Conservation (phyloP, 1,284 basidiomycete genomes). For the Ganoderma leucocontextum region DNA sequence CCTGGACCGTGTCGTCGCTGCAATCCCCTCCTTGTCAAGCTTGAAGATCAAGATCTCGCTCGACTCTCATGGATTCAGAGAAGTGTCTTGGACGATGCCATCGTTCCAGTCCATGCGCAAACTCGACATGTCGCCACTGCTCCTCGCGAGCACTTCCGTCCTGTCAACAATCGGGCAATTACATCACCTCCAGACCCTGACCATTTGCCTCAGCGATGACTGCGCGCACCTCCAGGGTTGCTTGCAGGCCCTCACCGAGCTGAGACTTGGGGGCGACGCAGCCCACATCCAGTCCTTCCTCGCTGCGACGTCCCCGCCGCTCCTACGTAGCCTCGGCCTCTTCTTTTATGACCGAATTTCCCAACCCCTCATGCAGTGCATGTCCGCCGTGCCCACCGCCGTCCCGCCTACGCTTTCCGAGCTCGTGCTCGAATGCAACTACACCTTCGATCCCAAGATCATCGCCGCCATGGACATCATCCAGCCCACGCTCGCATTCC, state of each 20-base stretch:
- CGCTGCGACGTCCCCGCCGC: not conserved
- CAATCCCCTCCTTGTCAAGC: not conserved
- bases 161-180: not conserved
- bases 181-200: not conserved
- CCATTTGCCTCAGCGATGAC: not conserved
- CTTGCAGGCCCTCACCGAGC: not conserved
- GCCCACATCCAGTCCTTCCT: slow-evolving; percentile 1
- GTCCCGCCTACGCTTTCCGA: not conserved
- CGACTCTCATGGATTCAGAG: not conserved
- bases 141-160: not conserved
- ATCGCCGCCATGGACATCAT: not conserved
- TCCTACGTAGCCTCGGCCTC: too few relatives aligned
- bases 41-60: not conserved
- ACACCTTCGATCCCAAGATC: not conserved
- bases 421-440: not conserved
- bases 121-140: not conserved
- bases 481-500: not conserved
- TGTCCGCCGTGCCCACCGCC: not conserved
- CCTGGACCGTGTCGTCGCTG: not conserved
- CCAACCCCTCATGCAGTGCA: not conserved
- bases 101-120: not conserved
- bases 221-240: not conserved
- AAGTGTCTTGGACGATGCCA: not conserved
- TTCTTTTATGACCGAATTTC: not conserved
- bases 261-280: not conserved